Base-by-base conservation (phyloP, 345 rosid genomes). In the Eucalyptus shirleyi region DNA sequence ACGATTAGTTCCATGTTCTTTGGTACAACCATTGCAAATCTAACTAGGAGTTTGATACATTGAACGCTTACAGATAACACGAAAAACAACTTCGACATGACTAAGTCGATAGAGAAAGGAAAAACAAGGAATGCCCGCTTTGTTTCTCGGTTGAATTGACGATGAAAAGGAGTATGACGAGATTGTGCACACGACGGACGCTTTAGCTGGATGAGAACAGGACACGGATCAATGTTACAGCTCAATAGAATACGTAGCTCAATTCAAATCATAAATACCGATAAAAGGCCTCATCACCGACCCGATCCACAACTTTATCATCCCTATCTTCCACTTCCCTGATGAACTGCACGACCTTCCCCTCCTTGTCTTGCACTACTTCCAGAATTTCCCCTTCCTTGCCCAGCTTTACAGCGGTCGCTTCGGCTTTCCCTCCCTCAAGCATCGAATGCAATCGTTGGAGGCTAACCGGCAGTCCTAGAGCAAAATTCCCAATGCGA, bases 241-340 rank as follows among this genome's bases (percentile, higher is more conserved):
- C 83, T 37, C 45, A 2, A 21, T 44, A 77, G 23, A 69, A 40
- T 72, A 19, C 83, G 45, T 19, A 40, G 30, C 45, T 72, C 45
- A 19, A 87, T 93, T 91, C 89, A 93, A 88, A 91, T 93, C 87
- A 88, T 92, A 92, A 55, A 95, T 86, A 62, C 94, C 97, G 88
- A 96, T 86, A 85, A 94, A 94, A 87, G 97, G 96, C 95, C 92
- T 91, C 89, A 92, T 89, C 86, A 95, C 94, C 49, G 99, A 95
- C 30, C 96, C 98, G 44, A 96, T 91, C 97, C 96, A 96, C 86
- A 96, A 87, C 89, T 91, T 91, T 90, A 7, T 96, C 95, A 88
- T 93, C 94, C 87, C 93, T 93, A 90, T 96, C 97, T 91, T 95
- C 97, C 26, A 95, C 95, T 93, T 97, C 96, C 82, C 99, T 94